Evolutionary conservation across 768 basidiomycete species (phyloP), one percentile per base, ranked within the genome.

Genomic region (Trametes maxima): DNA sequence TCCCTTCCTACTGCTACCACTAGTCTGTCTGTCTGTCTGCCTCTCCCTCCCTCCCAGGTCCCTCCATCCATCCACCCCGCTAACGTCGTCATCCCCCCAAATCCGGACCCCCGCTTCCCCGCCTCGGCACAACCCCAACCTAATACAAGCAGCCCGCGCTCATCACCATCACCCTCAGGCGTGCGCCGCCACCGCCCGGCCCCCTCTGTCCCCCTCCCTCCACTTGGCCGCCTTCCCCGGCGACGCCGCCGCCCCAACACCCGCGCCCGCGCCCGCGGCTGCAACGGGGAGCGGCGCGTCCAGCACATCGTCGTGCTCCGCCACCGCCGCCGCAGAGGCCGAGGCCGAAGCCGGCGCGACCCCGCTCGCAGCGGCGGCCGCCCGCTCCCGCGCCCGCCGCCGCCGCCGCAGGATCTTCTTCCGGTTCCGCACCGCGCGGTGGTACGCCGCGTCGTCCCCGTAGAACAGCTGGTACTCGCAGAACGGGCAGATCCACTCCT

Each of bases 401-500:
- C 91, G 76, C 54, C 90, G 76, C 68, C 79, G 80, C 65, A 95
- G 77, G 48, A 95, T 88, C 80, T 88, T 89, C 78, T 92, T 92
- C 62, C 94, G 76, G 65, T 80, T 86, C 73, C 85, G 77, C 60
- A 94, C 77, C 44, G 87, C 88, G 46, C 81, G 78, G 64, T 83
- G 79, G 72, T 90, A 88, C 56, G 79, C 82, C 55, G 75, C 59
- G 42, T 90, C 90, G 52, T 89, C 88, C n/a, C 94, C 93, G 72
- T 90, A 98, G 73, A 96, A 95, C 58, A 98, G 70, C 59, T 86
- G 81, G 72, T 94, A 95, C 76, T 98, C 96, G 78, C 96, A 98
- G 68, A 90, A 91, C 63, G 90, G 84, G 72, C 96, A 98, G 60
- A 98, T 88, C 89, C 92, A 97, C 73, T 98, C 96, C 22, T 97